Percentiles rank a stretch among this genome's conserved stretches.
phyloP scores from a whole-genome alignment of 1,139 yeast species.

The Saccharomycopsis hybrid region DNA sequence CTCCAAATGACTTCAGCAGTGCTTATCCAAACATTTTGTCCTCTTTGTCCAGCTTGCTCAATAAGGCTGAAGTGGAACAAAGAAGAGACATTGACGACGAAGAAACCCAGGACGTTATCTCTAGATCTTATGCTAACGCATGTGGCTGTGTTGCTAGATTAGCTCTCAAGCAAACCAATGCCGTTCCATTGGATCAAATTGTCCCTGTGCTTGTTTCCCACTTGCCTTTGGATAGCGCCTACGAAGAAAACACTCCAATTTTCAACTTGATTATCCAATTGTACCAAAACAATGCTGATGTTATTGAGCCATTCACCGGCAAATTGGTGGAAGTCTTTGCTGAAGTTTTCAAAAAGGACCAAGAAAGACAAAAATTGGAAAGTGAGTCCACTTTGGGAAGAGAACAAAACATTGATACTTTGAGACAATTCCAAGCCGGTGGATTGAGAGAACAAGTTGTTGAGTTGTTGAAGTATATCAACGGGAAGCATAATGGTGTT shows the following conservation, averaged over 20 bases:
- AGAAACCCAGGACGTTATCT: slow-evolving; percentile 72
- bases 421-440: slow-evolving; percentile 69
- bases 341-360: slow-evolving; percentile 65
- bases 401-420: slow-evolving; percentile 70
- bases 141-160: slow-evolving; percentile 96
- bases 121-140: slow-evolving; percentile 87
- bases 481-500: slow-evolving; percentile 30
- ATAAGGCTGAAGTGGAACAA: slow-evolving; percentile 69
- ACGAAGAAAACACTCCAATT: slow-evolving; percentile 89
- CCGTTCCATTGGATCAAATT: slow-evolving; percentile 77
- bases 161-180: slow-evolving; percentile 64
- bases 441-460: slow-evolving; percentile 60
- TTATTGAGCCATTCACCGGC: slow-evolving; percentile 53
- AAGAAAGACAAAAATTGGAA: slow-evolving; percentile 61
- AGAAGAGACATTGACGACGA: slow-evolving; percentile 59
- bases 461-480: slow-evolving; percentile 67
- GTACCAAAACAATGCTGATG: slow-evolving; percentile 56
- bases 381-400: slow-evolving; percentile 74
- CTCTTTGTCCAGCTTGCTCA: slow-evolving; percentile 71
- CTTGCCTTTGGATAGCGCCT: slow-evolving; percentile 83
- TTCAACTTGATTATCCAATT: slow-evolving; percentile 70
- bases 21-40: slow-evolving; percentile 66
- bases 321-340: slow-evolving; percentile 63
- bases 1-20: slow-evolving; percentile 51
- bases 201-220: slow-evolving; percentile 70